phyloP scores from a whole-genome alignment of 192 early-diverging fungal species.

The Allomyces arbusculus region DNA sequence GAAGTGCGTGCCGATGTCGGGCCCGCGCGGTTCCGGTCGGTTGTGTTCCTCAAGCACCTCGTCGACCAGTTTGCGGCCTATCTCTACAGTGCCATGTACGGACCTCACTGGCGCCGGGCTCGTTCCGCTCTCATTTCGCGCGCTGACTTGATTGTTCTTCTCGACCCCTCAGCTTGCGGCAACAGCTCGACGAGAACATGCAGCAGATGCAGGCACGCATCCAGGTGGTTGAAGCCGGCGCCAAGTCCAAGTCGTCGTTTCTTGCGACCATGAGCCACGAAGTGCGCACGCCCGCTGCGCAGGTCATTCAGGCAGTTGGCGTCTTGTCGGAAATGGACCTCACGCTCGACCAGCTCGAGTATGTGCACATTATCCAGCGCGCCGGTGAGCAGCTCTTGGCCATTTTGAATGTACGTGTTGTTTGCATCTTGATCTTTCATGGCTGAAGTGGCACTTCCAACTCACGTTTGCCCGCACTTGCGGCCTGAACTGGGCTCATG shows the following conservation, averaged over 20 bases:
- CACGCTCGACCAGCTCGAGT: neutral
- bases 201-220: neutral
- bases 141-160: neutral
- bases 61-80: neutral
- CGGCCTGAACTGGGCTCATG: no score
- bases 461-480: no score
- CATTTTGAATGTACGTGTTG: neutral
- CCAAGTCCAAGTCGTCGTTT: neutral
- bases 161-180: neutral
- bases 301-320: neutral
- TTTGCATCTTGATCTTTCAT: neutral
- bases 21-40: no score
- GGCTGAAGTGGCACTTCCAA: neutral
- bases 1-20: neutral
- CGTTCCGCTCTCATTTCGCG: neutral
- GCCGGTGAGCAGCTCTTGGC: neutral
- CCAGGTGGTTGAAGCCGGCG: neutral
- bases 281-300: neutral
- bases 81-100: neutral
- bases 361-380: neutral
- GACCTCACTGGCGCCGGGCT: neutral
- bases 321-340: neutral
- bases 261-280: neutral
- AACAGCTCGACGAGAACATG: neutral
- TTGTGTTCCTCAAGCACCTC: neutral